phyloP scores from a whole-genome alignment of 352 stramenopile species.

The Globisporangium uncinulatum region DNA sequence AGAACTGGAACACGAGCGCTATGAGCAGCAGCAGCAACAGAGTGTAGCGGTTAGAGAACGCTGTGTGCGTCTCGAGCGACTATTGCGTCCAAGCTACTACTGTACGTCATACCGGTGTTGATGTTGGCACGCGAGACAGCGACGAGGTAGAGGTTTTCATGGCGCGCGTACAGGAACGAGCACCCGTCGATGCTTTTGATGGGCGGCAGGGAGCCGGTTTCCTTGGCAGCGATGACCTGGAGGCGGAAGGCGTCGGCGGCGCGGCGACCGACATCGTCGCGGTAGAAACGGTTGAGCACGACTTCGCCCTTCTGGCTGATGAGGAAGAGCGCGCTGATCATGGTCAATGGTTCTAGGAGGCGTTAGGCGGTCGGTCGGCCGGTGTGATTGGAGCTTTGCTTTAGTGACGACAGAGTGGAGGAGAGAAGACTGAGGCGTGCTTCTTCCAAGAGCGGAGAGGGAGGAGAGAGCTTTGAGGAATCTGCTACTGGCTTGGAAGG shows the following conservation, averaged over 20 bases:
- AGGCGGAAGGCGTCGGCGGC: conserved; percentile 66
- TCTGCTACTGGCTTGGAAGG: too few relatives aligned
- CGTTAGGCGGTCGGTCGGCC: too few relatives aligned
- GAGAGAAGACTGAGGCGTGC: too few relatives aligned
- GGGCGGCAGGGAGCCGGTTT: conserved; percentile 92
- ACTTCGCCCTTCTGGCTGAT: conserved; percentile 82
- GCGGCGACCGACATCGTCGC: conserved; percentile 69
- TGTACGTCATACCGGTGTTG: conserved; percentile 73
- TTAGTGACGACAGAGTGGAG: too few relatives aligned
- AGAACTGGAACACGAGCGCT: conserved; percentile 94
- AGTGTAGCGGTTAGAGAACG: too few relatives aligned
- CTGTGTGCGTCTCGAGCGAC: too few relatives aligned
- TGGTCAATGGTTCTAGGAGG: conserved; percentile 8
- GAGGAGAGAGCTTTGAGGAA: too few relatives aligned
- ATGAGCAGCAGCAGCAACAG: neutral
- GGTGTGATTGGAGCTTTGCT: too few relatives aligned
- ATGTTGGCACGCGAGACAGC: conserved; percentile 96
- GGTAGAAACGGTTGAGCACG: conserved; percentile 80
- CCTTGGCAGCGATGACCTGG: conserved; percentile 95
- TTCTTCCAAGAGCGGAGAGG: too few relatives aligned
- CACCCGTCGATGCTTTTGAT: conserved; percentile 96
- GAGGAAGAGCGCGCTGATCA: conserved; percentile 80
- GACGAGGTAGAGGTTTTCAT: conserved; percentile 98
- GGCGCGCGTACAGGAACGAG: conserved; percentile 97
- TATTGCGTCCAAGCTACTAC: too few relatives aligned